Base-by-base conservation (phyloP, 352 stramenopile species). In the Globisporangium nunn region DNA sequence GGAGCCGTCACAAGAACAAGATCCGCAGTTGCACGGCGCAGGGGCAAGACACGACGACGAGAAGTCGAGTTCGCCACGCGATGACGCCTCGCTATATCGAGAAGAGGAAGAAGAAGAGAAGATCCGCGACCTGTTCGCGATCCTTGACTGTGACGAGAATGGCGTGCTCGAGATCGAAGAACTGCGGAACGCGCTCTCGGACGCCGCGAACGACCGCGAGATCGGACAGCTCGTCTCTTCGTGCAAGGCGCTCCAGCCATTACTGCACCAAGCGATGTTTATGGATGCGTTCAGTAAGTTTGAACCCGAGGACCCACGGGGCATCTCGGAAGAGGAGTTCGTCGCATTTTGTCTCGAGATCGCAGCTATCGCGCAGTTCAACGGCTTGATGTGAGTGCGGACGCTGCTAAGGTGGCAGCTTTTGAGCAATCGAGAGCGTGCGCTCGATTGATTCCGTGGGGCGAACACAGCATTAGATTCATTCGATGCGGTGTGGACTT, bases 261-360 rank as follows among this genome's bases (percentile, higher is more conserved):
- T 91, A 50, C 50, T 89, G 8, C 74, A 81, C 15, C 59, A 91
- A 31, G 39, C 75, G 48, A 60, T 75, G 33, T 89, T 91, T 50
- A 72, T 86, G 52, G 67, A 78, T 18, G 81, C 81, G 41, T 89
- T 91, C 48, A 63, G 55, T 1, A 70, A 68, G 33, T 85, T 88
- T 45, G 76, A 87, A 59, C 71, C 81, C 3, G 48, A 74, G 29
- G 75, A 88, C 45, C 67, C 67, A 11, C 71, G 71, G 6, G 81
- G 81, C 0, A 91, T 91, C 51, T 75, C 58, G 5, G 68, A 82
- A 28, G 73, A 87, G 45, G 81, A 91, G 18, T 91, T 91, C 63
- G 74, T 91, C 12, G 67, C 66, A 31, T 89, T 91, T 33, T 91
- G 81, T 46, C 64, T 87, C 2, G 81, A 91, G 53, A 85, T 81